Percentiles rank a stretch among this genome's conserved stretches.
These are phyloP conservation scores for Dysphania ambrosioides DNA, from an alignment of 148 eudicot genomes.

Conservation along the genomic window DNA sequence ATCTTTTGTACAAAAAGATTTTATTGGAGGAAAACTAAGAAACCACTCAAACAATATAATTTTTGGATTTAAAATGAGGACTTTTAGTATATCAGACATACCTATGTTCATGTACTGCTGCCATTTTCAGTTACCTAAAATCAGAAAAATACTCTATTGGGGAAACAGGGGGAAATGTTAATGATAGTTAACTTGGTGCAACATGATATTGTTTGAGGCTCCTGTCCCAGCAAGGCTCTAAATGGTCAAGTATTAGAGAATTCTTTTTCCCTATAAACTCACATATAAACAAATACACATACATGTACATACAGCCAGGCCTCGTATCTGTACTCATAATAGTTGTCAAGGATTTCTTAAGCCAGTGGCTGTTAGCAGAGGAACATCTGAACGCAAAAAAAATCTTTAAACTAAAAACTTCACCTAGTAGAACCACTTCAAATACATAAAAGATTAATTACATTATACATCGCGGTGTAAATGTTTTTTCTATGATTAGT, in stretches of 20 bases:
- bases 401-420: not conserved
- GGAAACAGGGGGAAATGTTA: no score
- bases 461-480: not conserved
- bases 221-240: not conserved
- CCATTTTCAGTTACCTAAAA: not conserved
- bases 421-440: not conserved
- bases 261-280: no score
- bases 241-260: not conserved
- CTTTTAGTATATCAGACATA: conserved; percentile 7
- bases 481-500: not conserved
- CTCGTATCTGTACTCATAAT: not conserved
- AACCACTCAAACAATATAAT: not conserved
- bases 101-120: not conserved
- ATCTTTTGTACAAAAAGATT: not conserved
- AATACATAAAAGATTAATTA: not conserved
- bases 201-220: not conserved
- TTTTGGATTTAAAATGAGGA: not conserved
- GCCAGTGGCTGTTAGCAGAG: not conserved
- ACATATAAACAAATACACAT: not conserved
- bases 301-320: not conserved
- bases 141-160: not conserved
- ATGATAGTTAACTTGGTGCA: not conserved
- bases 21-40: not conserved
- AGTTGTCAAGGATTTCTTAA: not conserved
- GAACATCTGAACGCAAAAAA: not conserved